Evolutionary conservation across 73 alveolate species (phyloP).

Genomic region (Paramecium bursaria): DNA sequence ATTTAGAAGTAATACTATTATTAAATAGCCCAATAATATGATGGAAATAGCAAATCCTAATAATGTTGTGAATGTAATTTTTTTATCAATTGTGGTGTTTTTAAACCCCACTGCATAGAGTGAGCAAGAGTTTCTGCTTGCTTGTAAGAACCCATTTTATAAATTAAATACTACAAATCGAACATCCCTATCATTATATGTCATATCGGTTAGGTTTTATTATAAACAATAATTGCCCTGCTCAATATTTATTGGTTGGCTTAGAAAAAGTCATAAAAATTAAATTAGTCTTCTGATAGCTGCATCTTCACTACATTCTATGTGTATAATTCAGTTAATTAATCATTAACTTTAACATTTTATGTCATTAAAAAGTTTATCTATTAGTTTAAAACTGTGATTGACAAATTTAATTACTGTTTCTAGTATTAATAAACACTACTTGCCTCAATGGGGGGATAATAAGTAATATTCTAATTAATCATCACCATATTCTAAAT

Average conservation of each 20-base stretch:
- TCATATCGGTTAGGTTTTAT: conserved; percentile 3
- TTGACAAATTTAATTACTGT: too few relatives aligned
- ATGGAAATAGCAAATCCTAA: conserved; percentile 3
- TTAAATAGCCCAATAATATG: not conserved
- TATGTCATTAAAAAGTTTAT: too few relatives aligned
- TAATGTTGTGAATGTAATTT: not conserved
- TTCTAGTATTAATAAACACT: too few relatives aligned
- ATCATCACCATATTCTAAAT: too few relatives aligned
- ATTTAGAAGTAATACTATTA: not conserved
- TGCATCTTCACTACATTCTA: not conserved
- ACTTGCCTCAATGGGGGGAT: too few relatives aligned
- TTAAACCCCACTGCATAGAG: conserved; percentile 5
- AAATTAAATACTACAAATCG: not conserved
- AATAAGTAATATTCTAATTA: too few relatives aligned
- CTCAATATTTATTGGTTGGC: conserved; percentile 31
- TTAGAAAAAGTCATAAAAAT: conserved; percentile 18
- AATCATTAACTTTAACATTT: not conserved
- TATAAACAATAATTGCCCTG: not conserved
- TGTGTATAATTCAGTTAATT: conserved; percentile 7
- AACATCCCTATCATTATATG: not conserved
- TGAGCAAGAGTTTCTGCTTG: not conserved
- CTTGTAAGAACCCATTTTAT: not conserved
- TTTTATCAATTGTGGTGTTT: conserved; percentile 3
- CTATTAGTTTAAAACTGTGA: too few relatives aligned
- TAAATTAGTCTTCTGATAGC: not conserved